phyloP scores from a whole-genome alignment of 1,284 basidiomycete genomes.

The Trametes pubescens region DNA sequence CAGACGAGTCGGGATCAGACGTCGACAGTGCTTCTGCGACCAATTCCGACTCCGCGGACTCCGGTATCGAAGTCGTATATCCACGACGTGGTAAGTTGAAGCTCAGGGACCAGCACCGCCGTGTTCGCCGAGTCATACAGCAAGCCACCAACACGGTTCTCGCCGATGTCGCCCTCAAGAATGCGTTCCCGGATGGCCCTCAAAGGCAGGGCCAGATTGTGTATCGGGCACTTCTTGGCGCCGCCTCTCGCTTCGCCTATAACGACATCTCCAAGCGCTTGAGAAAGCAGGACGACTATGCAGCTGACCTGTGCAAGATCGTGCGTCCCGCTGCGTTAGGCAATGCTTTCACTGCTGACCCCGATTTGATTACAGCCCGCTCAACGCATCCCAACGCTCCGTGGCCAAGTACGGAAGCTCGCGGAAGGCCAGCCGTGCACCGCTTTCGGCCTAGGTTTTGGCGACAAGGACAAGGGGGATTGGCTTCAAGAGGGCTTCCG shows the following conservation, averaged over 20 bases:
- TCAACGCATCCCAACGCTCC: slow-evolving; percentile 3
- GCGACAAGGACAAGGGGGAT: not conserved
- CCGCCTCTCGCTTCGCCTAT: not conserved
- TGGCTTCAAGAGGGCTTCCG: slow-evolving; percentile 4
- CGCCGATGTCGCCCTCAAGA: not conserved
- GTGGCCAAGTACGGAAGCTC: not conserved
- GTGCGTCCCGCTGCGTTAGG: not conserved
- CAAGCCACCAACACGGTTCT: not conserved
- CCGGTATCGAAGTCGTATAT: not conserved
- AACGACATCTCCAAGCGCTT: slow-evolving; percentile 1
- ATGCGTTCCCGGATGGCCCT: slow-evolving; percentile 11
- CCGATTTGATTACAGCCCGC: not conserved
- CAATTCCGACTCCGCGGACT: not conserved
- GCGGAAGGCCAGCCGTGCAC: not conserved
- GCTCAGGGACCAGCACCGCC: slow-evolving; percentile 1
- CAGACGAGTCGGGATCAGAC: not conserved
- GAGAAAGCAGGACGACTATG: slow-evolving; percentile 8
- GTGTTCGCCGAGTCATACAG: not conserved
- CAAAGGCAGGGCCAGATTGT: not conserved
- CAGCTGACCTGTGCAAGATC: not conserved
- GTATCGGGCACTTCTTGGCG: not conserved
- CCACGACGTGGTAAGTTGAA: not conserved
- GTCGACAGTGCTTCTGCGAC: not conserved
- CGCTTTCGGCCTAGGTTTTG: not conserved
- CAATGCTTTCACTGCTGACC: not conserved